Evolutionary conservation across 176 grass and related monocot species (phyloP), one percentile per base, ranked within the genome.

Genomic region (Phragmites australis): DNA sequence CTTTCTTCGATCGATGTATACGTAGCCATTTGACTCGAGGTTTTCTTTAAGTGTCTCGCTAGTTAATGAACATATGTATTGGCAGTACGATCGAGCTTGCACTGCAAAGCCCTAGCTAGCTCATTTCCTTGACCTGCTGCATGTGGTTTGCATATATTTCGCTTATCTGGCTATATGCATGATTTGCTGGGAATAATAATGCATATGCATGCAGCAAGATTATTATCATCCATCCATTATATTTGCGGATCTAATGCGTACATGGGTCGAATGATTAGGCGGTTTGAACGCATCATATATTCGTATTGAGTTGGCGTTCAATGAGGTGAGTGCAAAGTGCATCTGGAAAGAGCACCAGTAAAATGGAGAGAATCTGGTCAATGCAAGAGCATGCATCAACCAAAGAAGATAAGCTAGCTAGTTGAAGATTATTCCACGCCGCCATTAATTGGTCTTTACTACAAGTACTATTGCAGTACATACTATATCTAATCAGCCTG

Each of bases 201-300:
- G 16, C 27, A 31, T 26, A 58, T 31, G 76, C 0, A 58, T 31
- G 76, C 0, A 8, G 25, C 15, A 29, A 44, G 2, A 44, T 23
- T 53, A 46, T 31, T 32, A 57, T 74, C 34, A 37, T 37, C 5
- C 34, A 2, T 37, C 34, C 3, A 5, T 37, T 37, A 40, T 68
- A 74, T 79, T 59, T 72, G 42, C 75, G 59, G 86, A 88, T 88
- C 86, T 59, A 26, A 23, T 15, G 49, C 29, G 49, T 83, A 67
- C 86, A 83, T 74, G n/a, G 75, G 50, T 74, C 81, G 67, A 79
- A 73, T 84, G 75, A 79, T 79, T 67, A 41, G 80, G 23, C 45
- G 47, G 65, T 47, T 58, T 44, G 1, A 21, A 29, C 4, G 19
- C 3, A 40, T 49, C 6, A 72, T 60, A 25, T 37, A 48, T 47